Conservation (phyloP, 768 basidiomycete species). For the Astraeus odoratus region DNA sequence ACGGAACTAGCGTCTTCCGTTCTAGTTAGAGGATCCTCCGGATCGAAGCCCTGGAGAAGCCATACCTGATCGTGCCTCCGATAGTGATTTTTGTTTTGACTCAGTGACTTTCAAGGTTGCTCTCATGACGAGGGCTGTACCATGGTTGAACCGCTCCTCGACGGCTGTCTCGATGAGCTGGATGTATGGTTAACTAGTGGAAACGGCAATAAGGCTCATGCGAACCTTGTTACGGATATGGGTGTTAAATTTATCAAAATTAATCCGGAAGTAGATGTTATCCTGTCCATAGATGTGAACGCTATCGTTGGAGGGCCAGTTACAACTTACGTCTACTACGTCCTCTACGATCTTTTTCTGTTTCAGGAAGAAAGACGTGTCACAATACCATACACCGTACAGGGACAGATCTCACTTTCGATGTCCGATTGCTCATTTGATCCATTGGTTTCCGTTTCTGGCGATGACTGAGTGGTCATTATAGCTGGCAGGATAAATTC, state of each 20-base stretch:
- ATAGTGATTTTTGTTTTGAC: slow-evolving; percentile 48
- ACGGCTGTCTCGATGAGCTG: slow-evolving; percentile 78
- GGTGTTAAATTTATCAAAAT: slow-evolving; percentile 82
- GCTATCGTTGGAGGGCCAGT: background rate
- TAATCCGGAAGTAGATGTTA: slow-evolving; percentile 74
- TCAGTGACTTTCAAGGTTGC: slow-evolving; percentile 69
- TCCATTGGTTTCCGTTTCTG: slow-evolving; percentile 64
- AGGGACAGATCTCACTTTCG: slow-evolving; percentile 40
- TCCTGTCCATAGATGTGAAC: slow-evolving; percentile 37
- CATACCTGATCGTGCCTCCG: slow-evolving; percentile 60
- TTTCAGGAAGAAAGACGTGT: slow-evolving; percentile 8
- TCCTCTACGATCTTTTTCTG: slow-evolving; percentile 47
- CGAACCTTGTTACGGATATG: slow-evolving; percentile 82
- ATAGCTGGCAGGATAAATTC: background rate
- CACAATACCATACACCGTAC: background rate
- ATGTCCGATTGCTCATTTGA: slow-evolving; percentile 32
- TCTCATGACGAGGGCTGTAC: slow-evolving; percentile 64
- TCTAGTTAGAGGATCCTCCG: background rate
- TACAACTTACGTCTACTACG: slow-evolving; percentile 56
- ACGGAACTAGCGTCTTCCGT: slow-evolving; percentile 57
- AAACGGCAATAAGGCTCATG: slow-evolving; percentile 1
- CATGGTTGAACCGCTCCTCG: slow-evolving; percentile 71
- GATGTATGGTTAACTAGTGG: slow-evolving; percentile 9
- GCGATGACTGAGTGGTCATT: slow-evolving; percentile 16
- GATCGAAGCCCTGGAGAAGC: slow-evolving; percentile 3